Evolutionary conservation across 331 rosid genomes (phyloP).

Genomic region (Telfairia occidentalis): DNA sequence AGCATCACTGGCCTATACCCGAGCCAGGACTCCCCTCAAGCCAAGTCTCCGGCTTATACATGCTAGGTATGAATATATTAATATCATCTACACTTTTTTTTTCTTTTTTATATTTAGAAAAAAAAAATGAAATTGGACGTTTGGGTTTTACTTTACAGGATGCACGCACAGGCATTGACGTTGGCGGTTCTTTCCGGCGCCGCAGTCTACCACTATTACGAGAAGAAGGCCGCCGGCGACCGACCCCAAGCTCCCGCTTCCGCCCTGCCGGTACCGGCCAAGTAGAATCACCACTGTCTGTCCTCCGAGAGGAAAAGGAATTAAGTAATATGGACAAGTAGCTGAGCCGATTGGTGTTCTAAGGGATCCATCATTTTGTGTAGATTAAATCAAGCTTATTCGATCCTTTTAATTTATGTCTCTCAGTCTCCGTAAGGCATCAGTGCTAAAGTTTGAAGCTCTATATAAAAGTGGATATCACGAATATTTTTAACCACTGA

Average conservation of each 20-base stretch:
- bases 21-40: constrained; percentile 41
- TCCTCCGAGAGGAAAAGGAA: not conserved
- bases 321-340: not conserved
- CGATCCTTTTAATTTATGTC: not conserved
- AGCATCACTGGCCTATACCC: constrained; percentile 48
- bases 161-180: constrained; percentile 83
- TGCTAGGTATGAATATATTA: constrained; percentile 35
- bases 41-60: constrained; percentile 80
- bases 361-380: not conserved
- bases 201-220: constrained; percentile 60
- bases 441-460: not conserved
- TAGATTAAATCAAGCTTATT: not conserved
- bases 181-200: constrained; percentile 69
- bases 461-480: too few relatives aligned
- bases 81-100: not conserved
- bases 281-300: not conserved
- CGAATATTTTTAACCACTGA: too few relatives aligned
- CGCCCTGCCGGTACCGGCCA: not conserved
- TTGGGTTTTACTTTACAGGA: constrained; percentile 26
- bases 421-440: not conserved
- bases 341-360: not conserved
- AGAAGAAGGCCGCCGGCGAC: constrained; percentile 11
- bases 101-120: not conserved
- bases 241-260: not conserved
- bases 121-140: too few relatives aligned